Evolutionary conservation across 306 rosid genomes (phyloP), one percentile per base, ranked within the genome.

Genomic region (Gastrolobium villosum): DNA sequence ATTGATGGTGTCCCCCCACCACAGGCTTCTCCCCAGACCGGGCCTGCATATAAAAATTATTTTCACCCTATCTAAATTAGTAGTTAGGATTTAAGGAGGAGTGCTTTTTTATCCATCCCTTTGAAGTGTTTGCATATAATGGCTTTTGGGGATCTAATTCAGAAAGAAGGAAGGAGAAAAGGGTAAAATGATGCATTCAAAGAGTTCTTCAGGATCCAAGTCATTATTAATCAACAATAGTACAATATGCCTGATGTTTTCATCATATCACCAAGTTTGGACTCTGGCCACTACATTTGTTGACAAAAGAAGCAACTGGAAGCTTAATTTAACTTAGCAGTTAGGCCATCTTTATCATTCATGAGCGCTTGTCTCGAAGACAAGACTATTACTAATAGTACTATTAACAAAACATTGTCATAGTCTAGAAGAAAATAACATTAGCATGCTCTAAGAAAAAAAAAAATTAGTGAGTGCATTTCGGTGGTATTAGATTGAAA

Each of bases 261-360:
- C 5, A 0, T 34, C 11, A 41, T 34, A 64, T 72, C 59, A 32
- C 57, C 8, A 31, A 52, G 36, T 60, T 72, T 79, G 49, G 60
- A 53, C 61, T 63, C 50, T 69, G 44, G 1, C 36, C 2, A 50
- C 37, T 55, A 34, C 31, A 54, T 56, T 74, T 65, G 74, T 66
- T 56, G 84, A 81, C 76, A 81, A 81, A 65, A 57, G 71, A 74
- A 81, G 74, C 80, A 72, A 64, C 31, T 62, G 53, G 30, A 41
- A 77, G 53, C 72, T 49, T 74, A 68, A 79, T 69, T 79, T 53
- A 64, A 40, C 40, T 62, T 52, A 74, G 84, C 31, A 69, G 81
- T 53, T 79, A 62, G 78, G 45, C 49, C 30, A 61, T 79, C 87
- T 50, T 28, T 68, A 14, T 79, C 87, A 79, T 32, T 62, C 30